Base-by-base conservation (phyloP, 257 asterid genomes). In the Nicotiana tomentosiformis region DNA sequence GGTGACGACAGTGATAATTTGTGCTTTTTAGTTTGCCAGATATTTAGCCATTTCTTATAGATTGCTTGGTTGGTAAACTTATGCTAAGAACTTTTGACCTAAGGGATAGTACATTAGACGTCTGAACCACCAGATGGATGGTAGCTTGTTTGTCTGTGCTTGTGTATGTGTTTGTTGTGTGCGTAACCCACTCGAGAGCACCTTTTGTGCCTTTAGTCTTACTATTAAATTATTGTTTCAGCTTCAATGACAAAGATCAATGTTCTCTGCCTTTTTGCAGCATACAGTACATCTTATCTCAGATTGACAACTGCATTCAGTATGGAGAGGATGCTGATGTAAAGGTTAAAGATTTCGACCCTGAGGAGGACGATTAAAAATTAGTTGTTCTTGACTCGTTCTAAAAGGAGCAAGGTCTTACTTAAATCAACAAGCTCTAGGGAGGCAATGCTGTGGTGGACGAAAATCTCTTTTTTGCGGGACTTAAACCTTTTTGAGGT, bases 321-420 rank as follows among this genome's bases (percentile, higher is more conserved):
- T 93, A 86, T 32, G 99, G 97, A 60, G 98, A 96, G 88, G 96
- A 96, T 78, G 97, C 97, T 29, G 99, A 96, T 81, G 98, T 94
- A 86, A 96, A 89, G 89, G 87, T 96, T 55, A 94, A 88, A 91
- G 97, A 94, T 91, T 94, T 93, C 64, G 98, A 92, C 74, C 90
- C 89, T 1, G 93, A 87, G 6, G 83, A 51, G 29, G 92, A 88
- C 7, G 98, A 92, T 76, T 83, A 72, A 72, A 74, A 84, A 58
- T 76, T 84, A 17, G 1, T 33, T 16, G 15, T 81, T 66, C 62
- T 66, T n/a, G 55, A 51, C 35, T 29, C 37, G 37, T 81, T 51
- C 37, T 10, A 56, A 65, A 43, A 43, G 49, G 49, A 43, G 49
- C 49, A 43, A 43, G 49, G 49, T 43, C 49, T 43, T 43, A 43